phyloP scores from a whole-genome alignment of 1,284 basidiomycete species.

The Fistulinella cinereoalba region DNA sequence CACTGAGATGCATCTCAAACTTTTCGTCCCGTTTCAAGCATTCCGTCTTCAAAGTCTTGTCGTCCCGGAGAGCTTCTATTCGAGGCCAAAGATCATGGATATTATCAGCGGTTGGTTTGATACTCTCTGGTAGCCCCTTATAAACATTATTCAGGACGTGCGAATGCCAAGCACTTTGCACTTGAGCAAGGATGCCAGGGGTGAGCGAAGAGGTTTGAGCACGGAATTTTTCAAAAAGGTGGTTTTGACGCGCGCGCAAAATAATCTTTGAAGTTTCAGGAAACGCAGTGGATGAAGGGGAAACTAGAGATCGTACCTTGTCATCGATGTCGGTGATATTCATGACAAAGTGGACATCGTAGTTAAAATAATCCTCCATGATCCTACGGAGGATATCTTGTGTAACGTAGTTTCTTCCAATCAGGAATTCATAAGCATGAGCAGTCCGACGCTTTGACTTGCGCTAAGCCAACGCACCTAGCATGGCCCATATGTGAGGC shows the following conservation, averaged over 20 bases:
- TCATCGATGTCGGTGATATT: slow-evolving; percentile 99
- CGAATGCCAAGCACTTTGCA: slow-evolving; percentile 60
- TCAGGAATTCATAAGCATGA: too few species aligned
- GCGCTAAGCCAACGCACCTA: slow-evolving; percentile 52
- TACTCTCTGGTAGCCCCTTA: slow-evolving; percentile 51
- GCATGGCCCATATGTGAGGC: slow-evolving; percentile 99
- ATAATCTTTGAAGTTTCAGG: slow-evolving; percentile 68
- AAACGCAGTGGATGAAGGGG: slow-evolving; percentile 5
- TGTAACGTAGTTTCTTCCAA: slow-evolving; percentile 90
- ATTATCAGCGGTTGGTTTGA: slow-evolving; percentile 45
- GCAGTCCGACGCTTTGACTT: too few species aligned
- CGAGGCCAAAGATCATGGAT: slow-evolving; percentile 55
- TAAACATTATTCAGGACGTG: slow-evolving; percentile 63
- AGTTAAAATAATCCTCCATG: slow-evolving; percentile 94
- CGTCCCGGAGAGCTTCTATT: slow-evolving; percentile 45
- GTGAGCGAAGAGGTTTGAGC: slow-evolving; percentile 56
- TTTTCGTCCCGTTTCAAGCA: slow-evolving; percentile 82
- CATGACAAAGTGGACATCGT: slow-evolving; percentile 98
- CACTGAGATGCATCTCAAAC: slow-evolving; percentile 82
- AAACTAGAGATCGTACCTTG: slow-evolving; percentile 66
- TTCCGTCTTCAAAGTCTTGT: slow-evolving; percentile 66
- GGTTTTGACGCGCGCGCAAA: slow-evolving; percentile 80
- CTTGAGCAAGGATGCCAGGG: slow-evolving; percentile 55
- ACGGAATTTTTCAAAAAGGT: slow-evolving; percentile 71
- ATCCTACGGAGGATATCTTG: slow-evolving; percentile 95